Conservation (phyloP, 176 grass and related monocot genomes). For the Phoenix dactylifera region DNA sequence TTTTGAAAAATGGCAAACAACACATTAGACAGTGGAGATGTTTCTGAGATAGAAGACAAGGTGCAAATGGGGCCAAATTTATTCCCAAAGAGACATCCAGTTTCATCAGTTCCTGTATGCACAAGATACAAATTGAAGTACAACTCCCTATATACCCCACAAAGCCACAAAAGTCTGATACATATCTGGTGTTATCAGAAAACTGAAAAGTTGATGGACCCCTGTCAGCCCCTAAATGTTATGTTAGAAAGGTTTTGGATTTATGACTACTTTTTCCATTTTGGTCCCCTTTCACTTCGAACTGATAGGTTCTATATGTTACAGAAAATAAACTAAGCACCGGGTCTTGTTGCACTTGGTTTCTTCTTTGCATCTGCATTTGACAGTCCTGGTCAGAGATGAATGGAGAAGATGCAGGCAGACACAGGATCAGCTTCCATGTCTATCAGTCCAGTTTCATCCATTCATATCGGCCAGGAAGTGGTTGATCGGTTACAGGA, state of each 20-base stretch:
- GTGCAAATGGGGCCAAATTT: background rate
- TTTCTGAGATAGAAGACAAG: background rate
- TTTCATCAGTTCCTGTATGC: conserved; percentile 1
- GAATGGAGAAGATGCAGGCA: background rate
- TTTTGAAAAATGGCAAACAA: background rate
- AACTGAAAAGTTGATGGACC: too few species aligned
- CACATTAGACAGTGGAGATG: background rate
- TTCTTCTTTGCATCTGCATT: background rate
- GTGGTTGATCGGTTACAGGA: conserved; percentile 33
- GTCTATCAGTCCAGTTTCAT: conserved; percentile 24
- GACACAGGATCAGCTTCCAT: background rate
- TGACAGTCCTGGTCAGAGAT: conserved; percentile 2
- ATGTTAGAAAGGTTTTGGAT: too few species aligned
- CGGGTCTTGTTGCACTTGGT: background rate
- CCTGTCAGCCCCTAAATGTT: too few species aligned
- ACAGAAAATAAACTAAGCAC: conserved; percentile 1
- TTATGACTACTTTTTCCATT: too few species aligned
- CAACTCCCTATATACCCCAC: conserved; percentile 1
- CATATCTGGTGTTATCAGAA: background rate
- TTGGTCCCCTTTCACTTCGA: too few species aligned
- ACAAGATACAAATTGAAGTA: conserved; percentile 8
- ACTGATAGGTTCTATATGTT: background rate
- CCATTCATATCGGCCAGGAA: conserved; percentile 45
- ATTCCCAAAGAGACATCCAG: background rate
- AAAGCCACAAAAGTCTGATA: background rate